A percentile compares a stretch with the other conserved stretches of the same genome.
phyloP scores from a whole-genome alignment of 179 eudicot species.

The Amaranthus tricolor region DNA sequence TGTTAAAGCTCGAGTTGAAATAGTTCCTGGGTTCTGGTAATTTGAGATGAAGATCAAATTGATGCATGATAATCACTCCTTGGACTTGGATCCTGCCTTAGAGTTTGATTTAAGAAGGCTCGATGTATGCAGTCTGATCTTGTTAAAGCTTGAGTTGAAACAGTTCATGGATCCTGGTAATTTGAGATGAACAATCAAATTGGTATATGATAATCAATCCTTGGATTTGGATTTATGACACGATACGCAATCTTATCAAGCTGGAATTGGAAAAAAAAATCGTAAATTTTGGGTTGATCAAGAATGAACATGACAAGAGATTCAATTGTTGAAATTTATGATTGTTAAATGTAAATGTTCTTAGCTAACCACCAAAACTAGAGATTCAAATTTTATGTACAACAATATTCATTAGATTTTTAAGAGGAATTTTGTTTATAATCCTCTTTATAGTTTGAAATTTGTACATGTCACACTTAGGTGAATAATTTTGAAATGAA shows the following conservation, averaged over 20 bases:
- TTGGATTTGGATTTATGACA: too few relatives aligned
- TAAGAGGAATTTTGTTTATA: slow-evolving; percentile 17
- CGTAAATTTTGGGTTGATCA: neutral
- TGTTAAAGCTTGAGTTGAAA: neutral
- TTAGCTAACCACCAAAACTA: neutral
- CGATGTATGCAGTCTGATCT: neutral
- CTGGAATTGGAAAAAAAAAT: too few relatives aligned
- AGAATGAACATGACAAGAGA: neutral
- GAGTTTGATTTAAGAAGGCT: neutral
- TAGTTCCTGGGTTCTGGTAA: too few relatives aligned
- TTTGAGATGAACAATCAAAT: too few relatives aligned
- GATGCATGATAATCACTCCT: neutral
- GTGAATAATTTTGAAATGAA: neutral
- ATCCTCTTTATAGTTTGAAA: slow-evolving; percentile 6
- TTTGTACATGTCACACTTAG: slow-evolving; percentile 7
- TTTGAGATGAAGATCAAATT: too few relatives aligned
- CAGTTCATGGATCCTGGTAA: too few relatives aligned
- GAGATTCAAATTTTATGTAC: neutral
- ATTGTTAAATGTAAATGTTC: neutral
- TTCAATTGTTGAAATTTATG: neutral
- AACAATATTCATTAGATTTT: slow-evolving; percentile 4
- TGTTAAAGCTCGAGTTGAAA: too few relatives aligned
- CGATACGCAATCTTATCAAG: too few relatives aligned
- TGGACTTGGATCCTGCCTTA: neutral
- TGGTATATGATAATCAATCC: neutral